Conservation (phyloP, 2,329 filamentous ascomycete genomes). For the Lasiodiplodia hormozganensis region DNA sequence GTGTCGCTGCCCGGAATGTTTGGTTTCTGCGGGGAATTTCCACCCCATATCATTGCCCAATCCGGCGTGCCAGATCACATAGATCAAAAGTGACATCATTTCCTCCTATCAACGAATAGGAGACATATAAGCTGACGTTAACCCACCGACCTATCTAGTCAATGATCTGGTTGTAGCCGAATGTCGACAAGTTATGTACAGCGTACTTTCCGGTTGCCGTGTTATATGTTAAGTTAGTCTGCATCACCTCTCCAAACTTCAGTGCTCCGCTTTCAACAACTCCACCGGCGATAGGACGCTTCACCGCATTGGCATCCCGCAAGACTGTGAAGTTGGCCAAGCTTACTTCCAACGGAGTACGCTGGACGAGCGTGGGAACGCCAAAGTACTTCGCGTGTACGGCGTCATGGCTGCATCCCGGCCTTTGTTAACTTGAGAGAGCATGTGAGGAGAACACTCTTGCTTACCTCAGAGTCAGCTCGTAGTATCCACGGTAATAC, state of each 20-base stretch:
- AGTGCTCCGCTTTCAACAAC: slow-evolving; percentile 64
- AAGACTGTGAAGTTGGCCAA: slow-evolving; percentile 74
- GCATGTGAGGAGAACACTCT: slow-evolving; percentile 36
- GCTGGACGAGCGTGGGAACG: slow-evolving; percentile 63
- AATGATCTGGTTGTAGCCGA: slow-evolving; percentile 24
- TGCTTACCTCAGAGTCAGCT: slow-evolving; percentile 54
- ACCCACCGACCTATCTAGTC: neutral
- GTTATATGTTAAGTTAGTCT: slow-evolving; percentile 44
- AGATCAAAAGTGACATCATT: neutral
- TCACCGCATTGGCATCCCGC: slow-evolving; percentile 65
- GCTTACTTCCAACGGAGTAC: slow-evolving; percentile 69
- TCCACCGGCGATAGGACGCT: slow-evolving; percentile 57
- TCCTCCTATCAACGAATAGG: neutral
- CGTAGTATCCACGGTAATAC: slow-evolving; percentile 77
- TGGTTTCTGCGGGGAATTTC: neutral
- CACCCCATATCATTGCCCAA: neutral
- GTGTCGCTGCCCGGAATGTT: neutral
- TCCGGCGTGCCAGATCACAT: neutral
- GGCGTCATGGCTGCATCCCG: slow-evolving; percentile 45
- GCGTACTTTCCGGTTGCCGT: slow-evolving; percentile 42
- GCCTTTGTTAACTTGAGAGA: neutral
- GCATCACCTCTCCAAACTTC: slow-evolving; percentile 52
- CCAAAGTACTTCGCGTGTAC: slow-evolving; percentile 72
- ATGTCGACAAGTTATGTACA: slow-evolving; percentile 13
- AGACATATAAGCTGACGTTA: neutral